Conservation (phyloP, 2,329 filamentous ascomycete genomes). For the Epichloe coenophiala region DNA sequence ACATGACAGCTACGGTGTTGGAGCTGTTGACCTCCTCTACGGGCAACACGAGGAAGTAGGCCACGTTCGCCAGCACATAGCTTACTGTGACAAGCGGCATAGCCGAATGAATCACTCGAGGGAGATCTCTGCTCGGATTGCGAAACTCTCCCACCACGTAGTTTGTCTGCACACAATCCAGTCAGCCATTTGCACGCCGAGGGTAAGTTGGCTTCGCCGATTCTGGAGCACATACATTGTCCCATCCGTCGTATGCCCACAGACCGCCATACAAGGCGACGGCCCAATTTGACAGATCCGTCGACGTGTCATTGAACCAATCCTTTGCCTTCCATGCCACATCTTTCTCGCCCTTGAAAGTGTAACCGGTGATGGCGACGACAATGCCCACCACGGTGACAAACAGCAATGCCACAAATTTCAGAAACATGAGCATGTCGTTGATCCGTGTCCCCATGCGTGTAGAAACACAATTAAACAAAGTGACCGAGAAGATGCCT, state of each 20-base stretch:
- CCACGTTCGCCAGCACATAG: conserved; percentile 82
- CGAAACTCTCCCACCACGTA: conserved; percentile 97
- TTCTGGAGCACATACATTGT: conserved; percentile 56
- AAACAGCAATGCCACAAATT: conserved; percentile 78
- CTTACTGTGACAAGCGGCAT: conserved; percentile 86
- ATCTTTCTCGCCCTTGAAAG: conserved; percentile 61
- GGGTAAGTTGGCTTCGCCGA: neutral
- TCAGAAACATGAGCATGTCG: conserved; percentile 92
- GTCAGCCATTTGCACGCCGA: neutral
- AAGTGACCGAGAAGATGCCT: conserved; percentile 63
- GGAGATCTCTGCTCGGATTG: conserved; percentile 78
- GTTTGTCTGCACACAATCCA: conserved; percentile 54
- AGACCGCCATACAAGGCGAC: conserved; percentile 89
- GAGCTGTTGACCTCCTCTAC: conserved; percentile 65
- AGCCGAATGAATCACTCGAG: conserved; percentile 88
- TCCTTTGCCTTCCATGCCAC: conserved; percentile 73
- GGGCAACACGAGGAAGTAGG: conserved; percentile 90
- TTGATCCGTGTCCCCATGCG: conserved; percentile 75
- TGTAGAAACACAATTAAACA: conserved; percentile 84
- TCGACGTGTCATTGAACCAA: conserved; percentile 82
- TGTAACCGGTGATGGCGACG: conserved; percentile 75
- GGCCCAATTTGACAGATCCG: conserved; percentile 73
- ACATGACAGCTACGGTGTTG: conserved; percentile 93
- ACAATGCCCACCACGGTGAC: conserved; percentile 82
- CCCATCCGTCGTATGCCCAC: conserved; percentile 98